Evolutionary conservation across 208 protist species (phyloP).

Genomic region (Tritrichomonas musculus): DNA sequence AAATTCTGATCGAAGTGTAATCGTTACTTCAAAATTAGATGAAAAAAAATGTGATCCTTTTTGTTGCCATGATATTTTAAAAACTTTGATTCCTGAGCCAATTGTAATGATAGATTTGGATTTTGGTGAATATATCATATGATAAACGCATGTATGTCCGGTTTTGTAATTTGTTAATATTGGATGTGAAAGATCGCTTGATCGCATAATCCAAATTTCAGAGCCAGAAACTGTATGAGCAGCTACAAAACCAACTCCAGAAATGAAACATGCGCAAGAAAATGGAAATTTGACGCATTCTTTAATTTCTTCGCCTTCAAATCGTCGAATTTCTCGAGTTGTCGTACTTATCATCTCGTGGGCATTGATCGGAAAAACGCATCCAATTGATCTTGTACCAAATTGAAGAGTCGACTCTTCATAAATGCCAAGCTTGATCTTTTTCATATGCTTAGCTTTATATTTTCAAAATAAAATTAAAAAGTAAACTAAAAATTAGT

Average conservation of each 20-base stretch:
- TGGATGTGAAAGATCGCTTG: not conserved
- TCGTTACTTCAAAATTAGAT: not conserved
- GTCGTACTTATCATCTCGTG: not conserved
- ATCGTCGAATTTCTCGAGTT: not conserved
- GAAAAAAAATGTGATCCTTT: not conserved
- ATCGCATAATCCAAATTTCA: not conserved
- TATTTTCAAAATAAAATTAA: too few species aligned
- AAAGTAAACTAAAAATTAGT: too few species aligned
- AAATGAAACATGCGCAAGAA: not conserved
- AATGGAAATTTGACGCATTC: not conserved
- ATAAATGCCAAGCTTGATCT: not conserved
- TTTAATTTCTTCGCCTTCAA: not conserved
- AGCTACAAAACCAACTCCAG: not conserved
- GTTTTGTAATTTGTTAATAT: not conserved
- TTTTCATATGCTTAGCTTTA: too few species aligned
- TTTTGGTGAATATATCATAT: constrained; percentile 23
- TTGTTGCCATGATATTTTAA: not conserved
- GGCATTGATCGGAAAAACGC: not conserved
- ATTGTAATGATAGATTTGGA: not conserved
- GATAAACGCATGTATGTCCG: not conserved
- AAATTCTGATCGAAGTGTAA: not conserved
- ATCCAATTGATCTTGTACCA: not conserved
- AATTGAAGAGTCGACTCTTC: not conserved
- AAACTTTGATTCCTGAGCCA: not conserved
- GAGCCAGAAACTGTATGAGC: not conserved